Conservation (phyloP, 176 grass and related monocot species). For the Eremochloa ophiuroides region DNA sequence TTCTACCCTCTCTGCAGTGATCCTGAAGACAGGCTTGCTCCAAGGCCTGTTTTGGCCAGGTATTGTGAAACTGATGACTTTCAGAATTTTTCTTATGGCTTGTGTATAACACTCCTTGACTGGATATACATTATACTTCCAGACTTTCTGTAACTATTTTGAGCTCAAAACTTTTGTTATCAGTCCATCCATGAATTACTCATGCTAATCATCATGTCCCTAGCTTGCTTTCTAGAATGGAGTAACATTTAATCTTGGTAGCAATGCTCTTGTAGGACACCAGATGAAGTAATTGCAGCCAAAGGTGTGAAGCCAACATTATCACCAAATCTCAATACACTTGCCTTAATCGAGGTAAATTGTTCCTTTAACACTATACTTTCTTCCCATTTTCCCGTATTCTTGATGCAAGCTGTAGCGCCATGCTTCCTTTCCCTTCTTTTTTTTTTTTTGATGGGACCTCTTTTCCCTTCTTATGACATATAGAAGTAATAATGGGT, state of each 20-base stretch:
- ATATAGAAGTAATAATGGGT: neutral
- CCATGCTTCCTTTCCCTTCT: neutral
- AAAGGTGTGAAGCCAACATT: constrained; percentile 93
- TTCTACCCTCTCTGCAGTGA: constrained; percentile 57
- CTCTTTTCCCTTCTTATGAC: no score
- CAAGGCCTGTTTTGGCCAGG: constrained; percentile 88
- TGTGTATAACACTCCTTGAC: neutral
- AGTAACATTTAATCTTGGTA: constrained; percentile 10
- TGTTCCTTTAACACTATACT: neutral
- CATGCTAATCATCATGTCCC: neutral
- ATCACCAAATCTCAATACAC: constrained; percentile 78
- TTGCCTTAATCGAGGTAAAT: constrained; percentile 83
- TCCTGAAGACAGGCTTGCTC: constrained; percentile 70
- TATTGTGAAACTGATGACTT: constrained; percentile 9
- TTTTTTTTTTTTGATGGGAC: no score
- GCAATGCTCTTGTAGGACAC: constrained; percentile 49
- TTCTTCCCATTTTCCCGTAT: neutral
- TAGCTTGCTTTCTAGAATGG: constrained; percentile 16
- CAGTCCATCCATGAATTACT: neutral
- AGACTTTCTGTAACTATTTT: neutral
- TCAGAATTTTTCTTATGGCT: neutral
- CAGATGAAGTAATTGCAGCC: constrained; percentile 85
- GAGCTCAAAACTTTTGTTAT: neutral
- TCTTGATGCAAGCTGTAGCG: neutral
- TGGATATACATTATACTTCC: neutral